A percentile compares a stretch with the other conserved stretches of the same genome.
Evolutionary conservation across 768 basidiomycete genomes (phyloP).

Genomic region (Mycena rosella): DNA sequence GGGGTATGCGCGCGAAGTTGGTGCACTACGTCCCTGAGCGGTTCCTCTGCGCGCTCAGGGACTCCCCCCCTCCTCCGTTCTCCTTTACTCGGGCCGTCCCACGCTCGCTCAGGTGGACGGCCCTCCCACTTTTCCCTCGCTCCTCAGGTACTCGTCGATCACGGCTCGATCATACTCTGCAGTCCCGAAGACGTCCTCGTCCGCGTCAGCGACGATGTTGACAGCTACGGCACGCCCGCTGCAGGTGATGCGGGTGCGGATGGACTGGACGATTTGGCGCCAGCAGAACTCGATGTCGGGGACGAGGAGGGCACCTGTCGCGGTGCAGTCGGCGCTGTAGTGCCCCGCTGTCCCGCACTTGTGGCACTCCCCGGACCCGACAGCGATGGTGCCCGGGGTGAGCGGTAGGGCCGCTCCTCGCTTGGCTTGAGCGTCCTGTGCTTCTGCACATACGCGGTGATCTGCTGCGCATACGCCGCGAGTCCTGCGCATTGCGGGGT

Average conservation of each 20-base stretch:
- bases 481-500: slow-evolving; percentile 39
- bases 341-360: slow-evolving; percentile 38
- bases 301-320: slow-evolving; percentile 2
- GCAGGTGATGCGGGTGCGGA: slow-evolving; percentile 15
- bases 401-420: slow-evolving; percentile 39
- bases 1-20: slow-evolving; percentile 17
- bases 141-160: slow-evolving; percentile 17
- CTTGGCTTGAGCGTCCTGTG: slow-evolving; percentile 2
- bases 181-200: slow-evolving; percentile 19
- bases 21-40: slow-evolving; percentile 23
- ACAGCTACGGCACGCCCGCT: background rate
- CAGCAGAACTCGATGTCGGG: slow-evolving; percentile 35
- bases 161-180: slow-evolving; percentile 13
- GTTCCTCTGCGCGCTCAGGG: slow-evolving; percentile 31
- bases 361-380: slow-evolving; percentile 39
- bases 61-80: slow-evolving; percentile 5
- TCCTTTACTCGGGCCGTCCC: slow-evolving; percentile 6
- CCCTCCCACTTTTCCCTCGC: slow-evolving; percentile 30
- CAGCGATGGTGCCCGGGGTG: slow-evolving; percentile 36
- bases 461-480: slow-evolving; percentile 11
- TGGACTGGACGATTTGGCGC: slow-evolving; percentile 35
- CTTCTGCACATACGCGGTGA: slow-evolving; percentile 22
- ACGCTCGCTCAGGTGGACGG: slow-evolving; percentile 22
- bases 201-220: slow-evolving; percentile 11
- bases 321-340: slow-evolving; percentile 10